A percentile compares a stretch with the other conserved stretches of the same genome.
These are phyloP conservation scores for Lophiostoma macrostomum DNA, from an alignment of 495 filamentous ascomycete species.

Conservation along the genomic window DNA sequence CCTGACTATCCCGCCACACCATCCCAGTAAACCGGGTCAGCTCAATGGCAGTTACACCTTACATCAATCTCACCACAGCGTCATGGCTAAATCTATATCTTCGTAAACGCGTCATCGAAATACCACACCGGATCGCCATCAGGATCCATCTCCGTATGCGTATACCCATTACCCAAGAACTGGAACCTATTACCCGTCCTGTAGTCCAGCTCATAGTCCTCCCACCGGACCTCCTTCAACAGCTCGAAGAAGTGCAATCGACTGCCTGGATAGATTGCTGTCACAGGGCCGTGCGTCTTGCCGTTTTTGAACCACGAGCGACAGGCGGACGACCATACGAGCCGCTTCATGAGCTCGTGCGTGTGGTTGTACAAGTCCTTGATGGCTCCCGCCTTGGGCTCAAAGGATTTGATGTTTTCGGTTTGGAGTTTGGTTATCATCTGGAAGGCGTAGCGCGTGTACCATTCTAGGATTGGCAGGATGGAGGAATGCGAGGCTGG, in stretches of 20 bases:
- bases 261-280: slow-evolving; percentile 12
- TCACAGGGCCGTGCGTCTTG: slow-evolving; percentile 10
- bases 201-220: slow-evolving; percentile 23
- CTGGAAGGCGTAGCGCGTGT: slow-evolving; percentile 16
- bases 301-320: slow-evolving; percentile 16
- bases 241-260: slow-evolving; percentile 19
- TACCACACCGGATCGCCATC: slow-evolving; percentile 23
- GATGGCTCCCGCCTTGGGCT: slow-evolving; percentile 11
- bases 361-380: slow-evolving; percentile 15
- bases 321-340: slow-evolving; percentile 14
- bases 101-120: slow-evolving; percentile 10
- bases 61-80: no score
- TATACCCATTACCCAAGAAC: slow-evolving; percentile 26
- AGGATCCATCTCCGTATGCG: neutral
- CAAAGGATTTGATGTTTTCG: slow-evolving; percentile 17
- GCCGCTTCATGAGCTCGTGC: slow-evolving; percentile 14
- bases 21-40: no score
- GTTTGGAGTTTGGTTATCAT: slow-evolving; percentile 16
- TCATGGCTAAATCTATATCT: slow-evolving; percentile 11
- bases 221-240: slow-evolving; percentile 23
- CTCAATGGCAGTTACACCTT: no score
- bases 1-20: no score
- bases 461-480: slow-evolving; percentile 17
- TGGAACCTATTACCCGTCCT: slow-evolving; percentile 20
- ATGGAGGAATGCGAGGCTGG: slow-evolving; percentile 5